Base-by-base conservation (phyloP, 2,329 filamentous ascomycete genomes). In the Colletotrichum simmondsii region DNA sequence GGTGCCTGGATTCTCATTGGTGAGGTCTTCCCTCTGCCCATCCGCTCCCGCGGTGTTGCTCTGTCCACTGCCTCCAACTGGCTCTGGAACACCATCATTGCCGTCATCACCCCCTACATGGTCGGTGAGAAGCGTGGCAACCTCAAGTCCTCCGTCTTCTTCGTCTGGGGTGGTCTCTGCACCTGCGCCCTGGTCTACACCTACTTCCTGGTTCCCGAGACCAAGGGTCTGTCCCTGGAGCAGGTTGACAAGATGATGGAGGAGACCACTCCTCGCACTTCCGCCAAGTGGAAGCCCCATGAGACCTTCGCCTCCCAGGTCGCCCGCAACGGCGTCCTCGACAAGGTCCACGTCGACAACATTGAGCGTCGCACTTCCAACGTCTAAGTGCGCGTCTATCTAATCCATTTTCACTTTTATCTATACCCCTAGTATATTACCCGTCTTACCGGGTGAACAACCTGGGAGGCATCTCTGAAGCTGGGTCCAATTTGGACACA, bases 51-150 rank as follows among this genome's bases (percentile, higher is more conserved):
- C 77, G 95, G 95, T 85, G 94, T 97, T 73, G 94, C 90, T 78
- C 89, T 97, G 57, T 95, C 94, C 53, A 97, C 95, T 10, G 93
- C 95, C 74, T 95, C 92, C 81, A 97, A 97, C 90, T 97, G 94
- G 94, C 89, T 97, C 75, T 97, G 94, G 94, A 97, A 95, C 86
- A 94, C 92, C 82, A 89, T 89, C 79, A 89, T 89, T 65, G 82
- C 90, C 72, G 88, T 94, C 81, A 93, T 95, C 83, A 92, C 90
- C n/a, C 92, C 92, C 14, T 93, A 92, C 87, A 91, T 94, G 85
- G 87, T 91, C 57, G 88, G 87, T 74, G 77, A 82, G 53, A 85
- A 89, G 73, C 83, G 89, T 74, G 92, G 91, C 75, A 91, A 95
- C 83, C 85, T 95, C 70, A 88, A 87, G 78, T 88, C 92, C 35